phyloP scores from a whole-genome alignment of 2,329 filamentous ascomycete genomes.

The Microcyclosporella mali region DNA sequence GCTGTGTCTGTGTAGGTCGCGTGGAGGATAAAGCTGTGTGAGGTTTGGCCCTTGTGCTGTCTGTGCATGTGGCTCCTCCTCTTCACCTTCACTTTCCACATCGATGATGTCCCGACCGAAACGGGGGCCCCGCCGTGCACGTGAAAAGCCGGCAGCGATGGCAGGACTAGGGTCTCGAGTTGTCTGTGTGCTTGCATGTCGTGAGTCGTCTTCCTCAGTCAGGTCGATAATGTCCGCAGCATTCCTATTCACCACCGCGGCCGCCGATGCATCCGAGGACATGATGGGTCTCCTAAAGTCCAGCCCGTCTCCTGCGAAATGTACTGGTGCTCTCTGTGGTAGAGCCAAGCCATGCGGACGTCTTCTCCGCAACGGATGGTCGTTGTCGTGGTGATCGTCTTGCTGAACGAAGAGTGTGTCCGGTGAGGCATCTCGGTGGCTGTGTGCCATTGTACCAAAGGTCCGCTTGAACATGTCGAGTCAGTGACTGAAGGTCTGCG shows the following conservation, averaged over 20 bases:
- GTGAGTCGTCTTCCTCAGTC: constrained; percentile 27
- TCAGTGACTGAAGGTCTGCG: constrained; percentile 8
- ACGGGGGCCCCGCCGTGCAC: constrained; percentile 35
- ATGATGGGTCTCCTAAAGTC: constrained; percentile 50
- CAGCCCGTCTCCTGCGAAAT: constrained; percentile 48
- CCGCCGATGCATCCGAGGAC: constrained; percentile 19
- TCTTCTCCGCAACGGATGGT: constrained; percentile 28
- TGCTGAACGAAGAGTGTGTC: constrained; percentile 26
- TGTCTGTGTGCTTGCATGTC: constrained; percentile 7
- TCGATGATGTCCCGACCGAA: constrained; percentile 41
- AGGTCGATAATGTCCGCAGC: constrained; percentile 32
- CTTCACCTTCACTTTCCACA: constrained; percentile 22
- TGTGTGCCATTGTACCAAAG: constrained; percentile 17
- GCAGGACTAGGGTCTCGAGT: constrained; percentile 2
- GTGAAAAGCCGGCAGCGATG: constrained; percentile 19
- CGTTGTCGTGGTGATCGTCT: constrained; percentile 28
- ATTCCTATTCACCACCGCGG: constrained; percentile 2
- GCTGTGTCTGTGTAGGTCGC: not conserved
- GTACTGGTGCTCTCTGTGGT: constrained; percentile 22
- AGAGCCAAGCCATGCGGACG: constrained; percentile 19
- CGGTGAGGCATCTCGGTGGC: constrained; percentile 12
- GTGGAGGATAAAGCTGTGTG: constrained; percentile 7
- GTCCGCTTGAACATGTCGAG: constrained; percentile 12
- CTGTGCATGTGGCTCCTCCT: constrained; percentile 7
- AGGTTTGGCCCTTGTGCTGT: constrained; percentile 11